Evolutionary conservation across 2,329 filamentous ascomycete species (phyloP), one percentile per base, ranked within the genome.

Genomic region (Cladosporium oxysporum): DNA sequence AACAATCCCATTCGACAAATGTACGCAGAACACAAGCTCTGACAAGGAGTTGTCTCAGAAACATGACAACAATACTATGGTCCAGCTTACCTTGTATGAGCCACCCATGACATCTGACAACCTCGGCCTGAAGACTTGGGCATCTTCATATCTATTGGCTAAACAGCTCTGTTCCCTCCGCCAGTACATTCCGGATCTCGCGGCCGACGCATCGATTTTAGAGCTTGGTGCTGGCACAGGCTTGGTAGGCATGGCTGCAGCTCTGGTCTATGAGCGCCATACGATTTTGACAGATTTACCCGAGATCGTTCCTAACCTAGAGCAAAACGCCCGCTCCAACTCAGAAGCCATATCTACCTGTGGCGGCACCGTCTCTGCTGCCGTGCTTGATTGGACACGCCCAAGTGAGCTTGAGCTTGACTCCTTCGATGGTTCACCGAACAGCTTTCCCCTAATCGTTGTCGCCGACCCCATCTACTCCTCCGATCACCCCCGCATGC

Each of bases 61-160:
- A 33, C 28, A 14, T 21, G 61, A 31, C 8, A 33, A 21, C 47
- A 31, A 64, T 16, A 31, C 33, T n/a, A 23, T 35, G 5, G 57
- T 67, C 37, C 62, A 66, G 26, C 81, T 99, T 60, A 84, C 85
- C 41, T 87, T 99, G 47, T 86, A 92, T 65, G 95, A 99, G 76
- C 95, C 95, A 1, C 89, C 93, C 0, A 82, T 98, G 65, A 96
- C 92, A 0, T 91, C 91, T 7, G 94, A 97, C 77, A 91, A 91
- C 66, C 83, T 98, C 21, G 95, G 95, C 1, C 84, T 96, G 76
- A 98, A 99, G 78, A 99, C 95, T 0, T 98, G 95, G 95, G 92
- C 91, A 0, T 94, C 93, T 0, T 94, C 93, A 0, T 96, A 93
- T 74, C 85, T 96, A 2, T 87, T 98, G 5, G 90, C 94, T 0